These are phyloP conservation scores for Bifiguratus adelaidae DNA, from an alignment of 192 early-diverging fungal genomes.

Conservation along the genomic window DNA sequence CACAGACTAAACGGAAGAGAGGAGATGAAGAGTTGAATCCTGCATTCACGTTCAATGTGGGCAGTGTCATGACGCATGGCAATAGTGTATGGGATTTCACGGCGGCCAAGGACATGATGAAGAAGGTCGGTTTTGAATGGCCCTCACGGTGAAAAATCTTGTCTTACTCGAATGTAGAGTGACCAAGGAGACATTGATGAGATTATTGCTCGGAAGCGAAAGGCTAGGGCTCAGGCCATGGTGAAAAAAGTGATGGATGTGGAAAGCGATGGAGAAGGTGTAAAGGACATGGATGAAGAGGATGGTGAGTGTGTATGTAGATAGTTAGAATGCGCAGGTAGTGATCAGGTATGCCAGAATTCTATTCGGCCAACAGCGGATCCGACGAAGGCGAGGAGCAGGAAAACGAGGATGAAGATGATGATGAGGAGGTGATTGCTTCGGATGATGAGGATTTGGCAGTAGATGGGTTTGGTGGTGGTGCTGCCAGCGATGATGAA, in stretches of 20 bases:
- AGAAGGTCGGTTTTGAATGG: slow-evolving; percentile 26
- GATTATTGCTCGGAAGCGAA: slow-evolving; percentile 27
- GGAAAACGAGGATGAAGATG: slow-evolving; percentile 3
- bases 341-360: slow-evolving; percentile 2
- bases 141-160: not conserved
- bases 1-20: slow-evolving; percentile 6
- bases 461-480: slow-evolving; percentile 7
- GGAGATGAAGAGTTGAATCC: slow-evolving; percentile 48
- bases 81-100: slow-evolving; percentile 80
- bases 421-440: slow-evolving; percentile 18
- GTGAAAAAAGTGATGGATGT: slow-evolving; percentile 12
- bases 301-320: slow-evolving; percentile 17
- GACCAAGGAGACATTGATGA: slow-evolving; percentile 12
- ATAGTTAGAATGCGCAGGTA: not conserved
- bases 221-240: slow-evolving; percentile 1
- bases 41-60: slow-evolving; percentile 69
- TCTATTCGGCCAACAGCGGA: slow-evolving; percentile 12
- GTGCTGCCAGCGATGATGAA: slow-evolving; percentile 16
- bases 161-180: not conserved
- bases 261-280: slow-evolving; percentile 18
- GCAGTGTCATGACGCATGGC: slow-evolving; percentile 37
- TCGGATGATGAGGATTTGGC: slow-evolving; percentile 17
- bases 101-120: slow-evolving; percentile 62
- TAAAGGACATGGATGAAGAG: slow-evolving; percentile 27
- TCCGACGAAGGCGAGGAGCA: slow-evolving; percentile 13